phyloP scores from a whole-genome alignment of 208 protist species.

The Crithidia bombi region DNA sequence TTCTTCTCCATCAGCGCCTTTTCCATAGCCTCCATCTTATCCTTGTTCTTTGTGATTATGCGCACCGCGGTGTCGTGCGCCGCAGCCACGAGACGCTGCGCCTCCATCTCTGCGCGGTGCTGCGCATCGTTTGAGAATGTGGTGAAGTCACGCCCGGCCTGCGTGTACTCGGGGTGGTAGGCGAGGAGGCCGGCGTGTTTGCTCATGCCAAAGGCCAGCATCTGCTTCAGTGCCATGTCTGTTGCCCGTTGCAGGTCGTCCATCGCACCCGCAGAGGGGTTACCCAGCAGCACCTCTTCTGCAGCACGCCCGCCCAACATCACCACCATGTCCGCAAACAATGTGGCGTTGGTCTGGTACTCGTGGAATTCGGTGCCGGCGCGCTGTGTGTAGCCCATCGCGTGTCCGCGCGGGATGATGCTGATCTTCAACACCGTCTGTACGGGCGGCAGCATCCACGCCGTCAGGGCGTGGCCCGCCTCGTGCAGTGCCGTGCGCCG shows the following conservation, averaged over 20 bases:
- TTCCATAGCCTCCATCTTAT: conserved; percentile 65
- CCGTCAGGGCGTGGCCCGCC: conserved; percentile 69
- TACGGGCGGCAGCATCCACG: conserved; percentile 80
- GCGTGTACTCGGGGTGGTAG: conserved; percentile 85
- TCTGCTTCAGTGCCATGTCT: conserved; percentile 82
- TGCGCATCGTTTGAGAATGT: conserved; percentile 83
- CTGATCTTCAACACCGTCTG: conserved; percentile 84
- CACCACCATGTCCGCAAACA: conserved; percentile 88
- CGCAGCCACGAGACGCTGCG: conserved; percentile 65
- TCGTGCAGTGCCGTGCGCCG: conserved; percentile 84
- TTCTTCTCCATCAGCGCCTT: conserved; percentile 74
- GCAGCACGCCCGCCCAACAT: conserved; percentile 86
- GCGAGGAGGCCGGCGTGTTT: conserved; percentile 69
- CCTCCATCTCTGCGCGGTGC: conserved; percentile 75
- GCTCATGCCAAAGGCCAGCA: conserved; percentile 89
- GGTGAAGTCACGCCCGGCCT: conserved; percentile 80
- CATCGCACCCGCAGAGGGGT: conserved; percentile 89
- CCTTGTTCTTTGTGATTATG: conserved; percentile 55
- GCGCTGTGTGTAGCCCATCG: conserved; percentile 90
- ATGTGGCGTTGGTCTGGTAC: conserved; percentile 87
- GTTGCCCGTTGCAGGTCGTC: conserved; percentile 90
- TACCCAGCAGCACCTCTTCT: conserved; percentile 87
- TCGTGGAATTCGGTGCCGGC: conserved; percentile 86
- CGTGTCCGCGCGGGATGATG: conserved; percentile 82
- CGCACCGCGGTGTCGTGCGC: conserved; percentile 66